These are phyloP conservation scores for Aspergillus conjunctus DNA, from an alignment of 495 filamentous ascomycete species.

Conservation along the genomic window DNA sequence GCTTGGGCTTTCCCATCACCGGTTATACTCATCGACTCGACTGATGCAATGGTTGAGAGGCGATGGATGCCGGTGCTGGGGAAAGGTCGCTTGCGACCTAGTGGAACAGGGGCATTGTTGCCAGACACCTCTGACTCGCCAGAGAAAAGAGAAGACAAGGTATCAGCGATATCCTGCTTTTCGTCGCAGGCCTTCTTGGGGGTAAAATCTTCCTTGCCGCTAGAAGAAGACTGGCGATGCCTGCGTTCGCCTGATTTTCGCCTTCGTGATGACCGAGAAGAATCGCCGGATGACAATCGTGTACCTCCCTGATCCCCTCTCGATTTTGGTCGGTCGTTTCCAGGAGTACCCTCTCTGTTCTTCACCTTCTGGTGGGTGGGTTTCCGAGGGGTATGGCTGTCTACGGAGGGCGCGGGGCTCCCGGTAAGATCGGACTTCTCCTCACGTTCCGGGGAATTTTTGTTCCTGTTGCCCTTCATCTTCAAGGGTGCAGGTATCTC, in stretches of 20 bases:
- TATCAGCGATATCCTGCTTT: slow-evolving; percentile 29
- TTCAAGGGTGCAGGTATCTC: slow-evolving; percentile 52
- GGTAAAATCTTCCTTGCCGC: slow-evolving; percentile 22
- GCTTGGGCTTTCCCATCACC: slow-evolving; percentile 34
- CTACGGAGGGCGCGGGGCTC: slow-evolving; percentile 28
- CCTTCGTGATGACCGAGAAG: slow-evolving; percentile 16
- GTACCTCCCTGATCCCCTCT: slow-evolving; percentile 16
- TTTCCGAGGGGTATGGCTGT: slow-evolving; percentile 33
- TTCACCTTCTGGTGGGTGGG: slow-evolving; percentile 32
- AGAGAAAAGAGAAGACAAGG: slow-evolving; percentile 34
- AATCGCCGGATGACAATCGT: slow-evolving; percentile 15
- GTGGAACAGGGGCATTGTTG: slow-evolving; percentile 41
- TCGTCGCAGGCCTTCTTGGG: slow-evolving; percentile 27
- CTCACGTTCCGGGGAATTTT: slow-evolving; percentile 31
- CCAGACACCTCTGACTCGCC: slow-evolving; percentile 45
- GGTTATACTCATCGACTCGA: slow-evolving; percentile 57
- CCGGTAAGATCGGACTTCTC: slow-evolving; percentile 17
- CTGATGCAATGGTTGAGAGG: slow-evolving; percentile 73
- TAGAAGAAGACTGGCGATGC: slow-evolving; percentile 20
- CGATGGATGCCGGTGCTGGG: slow-evolving; percentile 67
- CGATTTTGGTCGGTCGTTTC: slow-evolving; percentile 15
- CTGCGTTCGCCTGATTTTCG: slow-evolving; percentile 17
- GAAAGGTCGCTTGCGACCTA: slow-evolving; percentile 52
- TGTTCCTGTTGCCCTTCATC: slow-evolving; percentile 37
- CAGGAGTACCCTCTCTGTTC: slow-evolving; percentile 26